Conservation (phyloP, 1,139 yeast genomes). For the Pichia sp. region DNA sequence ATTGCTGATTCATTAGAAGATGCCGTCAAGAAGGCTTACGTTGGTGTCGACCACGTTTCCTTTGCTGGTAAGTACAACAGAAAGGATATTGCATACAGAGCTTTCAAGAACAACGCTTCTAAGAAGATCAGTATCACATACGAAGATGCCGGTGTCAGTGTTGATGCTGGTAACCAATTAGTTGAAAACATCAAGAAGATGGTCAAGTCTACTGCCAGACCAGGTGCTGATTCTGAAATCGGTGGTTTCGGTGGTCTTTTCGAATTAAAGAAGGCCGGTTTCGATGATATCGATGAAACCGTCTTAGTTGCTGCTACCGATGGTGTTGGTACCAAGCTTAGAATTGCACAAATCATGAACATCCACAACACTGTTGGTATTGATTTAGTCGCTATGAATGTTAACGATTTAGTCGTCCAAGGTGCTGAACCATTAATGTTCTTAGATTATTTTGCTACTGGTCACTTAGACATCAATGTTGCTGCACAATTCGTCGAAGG, state of each 20-base stretch:
- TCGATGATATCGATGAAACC: conserved; percentile 64
- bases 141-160: conserved; percentile 96
- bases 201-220: conserved; percentile 92
- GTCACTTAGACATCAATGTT: conserved; percentile 77
- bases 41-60: conserved; percentile 73
- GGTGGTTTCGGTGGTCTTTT: conserved; percentile 99
- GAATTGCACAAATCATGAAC: conserved; percentile 87
- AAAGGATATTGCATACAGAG: conserved; percentile 94
- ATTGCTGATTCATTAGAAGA: conserved; percentile 70
- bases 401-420: conserved; percentile 94
- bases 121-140: conserved; percentile 60
- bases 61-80: conserved; percentile 82
- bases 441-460: conserved; percentile 95
- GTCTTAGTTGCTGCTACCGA: conserved; percentile 96
- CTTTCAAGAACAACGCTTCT: conserved; percentile 51
- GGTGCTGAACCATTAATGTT: conserved; percentile 98
- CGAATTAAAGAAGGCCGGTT: conserved; percentile 88
- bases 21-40: conserved; percentile 84
- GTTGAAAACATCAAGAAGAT: conserved; percentile 88
- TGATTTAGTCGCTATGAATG: conserved; percentile 98
- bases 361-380: conserved; percentile 97
- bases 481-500: conserved; percentile 93
- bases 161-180: conserved; percentile 87
- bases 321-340: conserved; percentile 97
- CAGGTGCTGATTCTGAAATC: conserved; percentile 97